Conservation (phyloP, 805 yeast species). For the Wickerhamomyces bovis region DNA sequence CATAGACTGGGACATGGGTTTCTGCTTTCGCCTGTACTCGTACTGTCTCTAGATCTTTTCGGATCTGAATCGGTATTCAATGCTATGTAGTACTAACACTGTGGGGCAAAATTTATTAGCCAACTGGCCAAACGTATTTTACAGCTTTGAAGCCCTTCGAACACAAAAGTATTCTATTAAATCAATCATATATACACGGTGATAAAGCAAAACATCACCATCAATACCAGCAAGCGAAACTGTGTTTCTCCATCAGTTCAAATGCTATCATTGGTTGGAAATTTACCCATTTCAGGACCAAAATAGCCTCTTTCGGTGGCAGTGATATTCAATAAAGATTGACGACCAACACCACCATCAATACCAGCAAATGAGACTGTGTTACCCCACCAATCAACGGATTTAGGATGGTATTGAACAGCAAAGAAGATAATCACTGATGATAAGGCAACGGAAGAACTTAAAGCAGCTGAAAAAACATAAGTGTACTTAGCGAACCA, state of each 20-base stretch:
- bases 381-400: constrained; percentile 65
- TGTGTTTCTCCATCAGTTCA: constrained; percentile 64
- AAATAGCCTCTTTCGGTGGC: constrained; percentile 15
- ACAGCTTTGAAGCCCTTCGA: too few species aligned
- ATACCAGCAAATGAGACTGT: constrained; percentile 30
- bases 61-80: too few species aligned
- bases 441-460: constrained; percentile 59
- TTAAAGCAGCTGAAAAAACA: constrained; percentile 49
- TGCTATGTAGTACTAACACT: too few species aligned
- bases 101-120: too few species aligned
- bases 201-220: constrained; percentile 17
- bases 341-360: constrained; percentile 30
- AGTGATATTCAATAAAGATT: constrained; percentile 7
- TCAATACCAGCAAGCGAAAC: constrained; percentile 33
- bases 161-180: too few species aligned
- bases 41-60: too few species aligned
- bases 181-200: too few species aligned
- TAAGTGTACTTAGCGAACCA: constrained; percentile 49
- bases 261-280: constrained; percentile 4
- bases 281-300: constrained; percentile 15
- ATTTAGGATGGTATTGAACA: constrained; percentile 36
- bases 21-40: too few species aligned
- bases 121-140: too few species aligned
- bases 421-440: constrained; percentile 46
- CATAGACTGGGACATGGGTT: too few species aligned